Evolutionary conservation across 2,329 filamentous ascomycete genomes (phyloP), one percentile per base, ranked within the genome.

Genomic region (Penicillium brasilianum): DNA sequence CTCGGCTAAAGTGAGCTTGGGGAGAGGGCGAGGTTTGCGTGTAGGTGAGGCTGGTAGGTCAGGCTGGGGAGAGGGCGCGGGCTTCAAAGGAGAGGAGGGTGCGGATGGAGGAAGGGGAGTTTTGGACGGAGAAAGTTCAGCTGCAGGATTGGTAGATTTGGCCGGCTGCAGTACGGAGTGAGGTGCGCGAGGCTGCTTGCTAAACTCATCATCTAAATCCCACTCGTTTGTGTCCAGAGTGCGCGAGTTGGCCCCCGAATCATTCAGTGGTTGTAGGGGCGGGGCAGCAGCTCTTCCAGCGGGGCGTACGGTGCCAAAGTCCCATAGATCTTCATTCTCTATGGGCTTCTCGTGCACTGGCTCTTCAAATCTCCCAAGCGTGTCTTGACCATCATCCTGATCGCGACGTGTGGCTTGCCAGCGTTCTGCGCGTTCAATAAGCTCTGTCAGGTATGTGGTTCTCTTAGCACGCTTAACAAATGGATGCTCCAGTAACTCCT

Each of bases 241-340:
- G 60, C 93, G 85, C 18, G 90, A 87, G 74, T 97, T 97, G 18
- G 90, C 88, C 13, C 89, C 90, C 34, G 90, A 89, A 62, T 93
- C 91, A 66, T 91, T 93, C 88, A 97, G 87, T 0, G 88, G 83
- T 67, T 90, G 84, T 52, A 91, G 80, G 3, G 89, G 89, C 49
- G 86, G 73, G 32, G 83, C 61, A 9, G 37, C 46, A 16, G 46
- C 84, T 62, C 88, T 87, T 57, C 89, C 87, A n/a, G 89, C 88
- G 6, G 96, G 88, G 59, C 93, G 86, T 55, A 99, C 92, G 0
- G 95, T 99, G 46, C 95, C 95, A 81, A 99, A 99, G 76, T 99
- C 95, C 95, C 95, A 99, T 74, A 98, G 87, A 75, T 98, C 95
- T 74, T 97, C 73, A 11, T 74, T 70, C 14, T 90, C 85, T 59